Conservation (phyloP, 345 rosid species). For the Salix caprea region DNA sequence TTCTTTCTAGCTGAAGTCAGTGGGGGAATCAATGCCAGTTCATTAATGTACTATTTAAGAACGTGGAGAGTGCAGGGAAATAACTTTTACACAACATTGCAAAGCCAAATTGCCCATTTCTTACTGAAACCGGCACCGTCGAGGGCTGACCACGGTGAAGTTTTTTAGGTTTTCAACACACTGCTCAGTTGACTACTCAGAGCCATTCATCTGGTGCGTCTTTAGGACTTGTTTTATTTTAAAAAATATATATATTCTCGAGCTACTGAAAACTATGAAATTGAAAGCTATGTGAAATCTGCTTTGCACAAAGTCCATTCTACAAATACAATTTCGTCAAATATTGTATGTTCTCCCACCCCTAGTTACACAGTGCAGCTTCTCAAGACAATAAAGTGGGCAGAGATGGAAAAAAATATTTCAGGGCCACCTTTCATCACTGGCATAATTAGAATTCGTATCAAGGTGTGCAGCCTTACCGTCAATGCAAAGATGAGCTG, state of each 20-base stretch:
- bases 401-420: slow-evolving; percentile 1
- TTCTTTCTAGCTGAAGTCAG: background rate
- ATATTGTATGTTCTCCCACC: slow-evolving; percentile 12
- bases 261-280: slow-evolving; percentile 1
- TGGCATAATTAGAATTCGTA: slow-evolving; percentile 1
- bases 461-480: slow-evolving; percentile 9
- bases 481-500: background rate
- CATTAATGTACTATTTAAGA: background rate
- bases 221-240: background rate
- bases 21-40: background rate
- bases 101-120: background rate
- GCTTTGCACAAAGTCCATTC: slow-evolving; percentile 10
- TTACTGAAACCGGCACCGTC: background rate
- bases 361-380: background rate
- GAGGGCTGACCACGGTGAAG: background rate
- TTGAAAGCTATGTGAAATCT: slow-evolving; percentile 8
- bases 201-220: background rate
- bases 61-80: background rate
- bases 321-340: slow-evolving; percentile 13
- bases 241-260: background rate
- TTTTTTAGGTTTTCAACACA: background rate
- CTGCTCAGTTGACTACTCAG: background rate
- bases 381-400: background rate
- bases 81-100: background rate
- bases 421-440: background rate